Base-by-base conservation (phyloP, 805 yeast species). In the Cyberlindnera subsufficiens region DNA sequence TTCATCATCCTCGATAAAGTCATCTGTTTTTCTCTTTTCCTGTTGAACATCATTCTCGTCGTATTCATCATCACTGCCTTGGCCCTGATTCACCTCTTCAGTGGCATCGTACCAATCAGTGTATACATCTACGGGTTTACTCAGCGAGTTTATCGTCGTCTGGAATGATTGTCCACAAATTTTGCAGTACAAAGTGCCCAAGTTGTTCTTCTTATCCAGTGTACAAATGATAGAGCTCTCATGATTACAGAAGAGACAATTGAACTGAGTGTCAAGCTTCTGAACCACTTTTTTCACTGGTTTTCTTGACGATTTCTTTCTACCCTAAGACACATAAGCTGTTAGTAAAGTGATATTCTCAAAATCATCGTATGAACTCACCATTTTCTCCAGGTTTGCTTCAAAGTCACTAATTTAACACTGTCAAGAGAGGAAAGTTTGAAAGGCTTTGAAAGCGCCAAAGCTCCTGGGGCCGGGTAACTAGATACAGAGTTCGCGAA, bases 31-130 rank as follows among this genome's bases (percentile, higher is more conserved):
- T 39, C n/a, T 38, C 31, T 37, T 42, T 43, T 49, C 57, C 10
- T 33, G 42, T 18, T 43, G 37, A 9, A 33, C 53, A 20, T 41
- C 45, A 17, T 40, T 50, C 3, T 43, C 67, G 13, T 65, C 65
- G 27, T 59, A 66, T 41, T 65, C 65, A 29, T 58, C 67, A 22
- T 54, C 65, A 13, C 57, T 65, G 6, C 52, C 53, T 11, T 57
- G 65, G 42, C 66, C 63, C 29, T 63, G 63, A 46, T 70, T 69
- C 17, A 69, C 75, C 37, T 82, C 87, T 51, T 84, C 86, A 0
- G 91, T 93, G 40, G 98, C 98, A 69, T 91, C 99, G 41, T 88
- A 88, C 99, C 99, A 91, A 62, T 91, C 98, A 38, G 95, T 83
- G 60, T 91, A 91, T 14, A 91, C 85, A 65, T 91, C 99, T 34